Percentiles rank a stretch among this genome's conserved stretches.
These are phyloP conservation scores for Cercophora samala DNA, from an alignment of 495 filamentous ascomycete species.

Conservation along the genomic window DNA sequence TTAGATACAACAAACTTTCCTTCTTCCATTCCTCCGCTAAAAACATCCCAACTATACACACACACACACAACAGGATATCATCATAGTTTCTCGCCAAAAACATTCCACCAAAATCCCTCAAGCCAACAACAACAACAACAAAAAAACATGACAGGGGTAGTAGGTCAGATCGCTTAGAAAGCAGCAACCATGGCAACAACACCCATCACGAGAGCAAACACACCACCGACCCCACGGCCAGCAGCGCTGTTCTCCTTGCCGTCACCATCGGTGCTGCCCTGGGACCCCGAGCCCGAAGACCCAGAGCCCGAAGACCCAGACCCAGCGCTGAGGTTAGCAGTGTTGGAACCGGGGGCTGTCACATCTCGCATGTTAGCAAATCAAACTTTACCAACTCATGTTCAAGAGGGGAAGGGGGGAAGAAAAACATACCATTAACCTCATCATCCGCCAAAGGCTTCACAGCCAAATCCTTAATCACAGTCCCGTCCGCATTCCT, in stretches of 20 bases:
- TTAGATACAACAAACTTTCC: background rate
- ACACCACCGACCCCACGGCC: conserved; percentile 14
- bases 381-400: background rate
- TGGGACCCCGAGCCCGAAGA: conserved; percentile 10
- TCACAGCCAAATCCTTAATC: conserved; percentile 39
- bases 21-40: background rate
- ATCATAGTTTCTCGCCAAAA: background rate
- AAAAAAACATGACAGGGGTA: too few relatives aligned
- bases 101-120: background rate
- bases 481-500: conserved; percentile 39
- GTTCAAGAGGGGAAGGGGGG: conserved; percentile 9
- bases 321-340: conserved; percentile 4
- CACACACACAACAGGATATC: background rate
- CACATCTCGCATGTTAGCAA: conserved; percentile 12
- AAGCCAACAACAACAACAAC: background rate
- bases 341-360: conserved; percentile 28
- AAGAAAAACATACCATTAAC: conserved; percentile 33
- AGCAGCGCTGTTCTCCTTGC: conserved; percentile 20
- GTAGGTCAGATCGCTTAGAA: background rate
- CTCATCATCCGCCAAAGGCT: conserved; percentile 40
- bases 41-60: background rate
- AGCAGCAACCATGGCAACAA: conserved; percentile 28
- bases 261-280: background rate
- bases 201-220: conserved; percentile 25
- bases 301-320: conserved; percentile 4